A percentile compares a stretch with the other conserved stretches of the same genome.
These are phyloP conservation scores for Herpetospermum pedunculosum DNA, from an alignment of 306 rosid species.

Conservation along the genomic window DNA sequence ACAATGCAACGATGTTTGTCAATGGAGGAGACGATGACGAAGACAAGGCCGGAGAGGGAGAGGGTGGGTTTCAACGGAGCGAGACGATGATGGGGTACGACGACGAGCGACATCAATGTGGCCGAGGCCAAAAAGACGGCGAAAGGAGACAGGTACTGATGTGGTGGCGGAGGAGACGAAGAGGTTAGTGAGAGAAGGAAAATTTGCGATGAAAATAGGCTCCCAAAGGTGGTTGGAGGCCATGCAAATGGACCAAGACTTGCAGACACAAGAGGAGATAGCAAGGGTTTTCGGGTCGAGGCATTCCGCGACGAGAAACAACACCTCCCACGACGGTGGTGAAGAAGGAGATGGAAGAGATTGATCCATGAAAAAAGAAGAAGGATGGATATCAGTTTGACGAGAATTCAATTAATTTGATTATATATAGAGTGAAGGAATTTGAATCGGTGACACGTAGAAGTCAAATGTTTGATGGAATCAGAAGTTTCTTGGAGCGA, in stretches of 20 bases:
- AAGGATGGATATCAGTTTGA: neutral
- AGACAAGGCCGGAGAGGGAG: constrained; percentile 29
- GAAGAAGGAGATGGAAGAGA: neutral
- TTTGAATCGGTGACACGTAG: constrained; percentile 25
- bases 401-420: neutral
- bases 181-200: constrained; percentile 37
- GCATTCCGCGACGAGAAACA: constrained; percentile 27
- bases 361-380: neutral
- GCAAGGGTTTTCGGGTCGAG: constrained; percentile 58
- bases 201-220: constrained; percentile 32
- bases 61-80: constrained; percentile 21
- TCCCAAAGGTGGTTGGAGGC: constrained; percentile 51
- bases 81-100: too few species aligned
- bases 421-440: neutral
- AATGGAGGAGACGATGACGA: constrained; percentile 16
- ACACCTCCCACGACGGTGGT: constrained; percentile 35
- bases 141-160: constrained; percentile 17
- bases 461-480: constrained; percentile 13
- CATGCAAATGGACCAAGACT: constrained; percentile 42
- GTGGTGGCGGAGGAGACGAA: neutral
- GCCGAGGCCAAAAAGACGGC: constrained; percentile 33
- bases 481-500: too few species aligned
- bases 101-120: constrained; percentile 24
- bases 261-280: constrained; percentile 44
- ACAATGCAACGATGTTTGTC: too few species aligned